These are phyloP conservation scores for Meyerozyma smithsonii DNA, from an alignment of 1,139 yeast species.

Conservation along the genomic window DNA sequence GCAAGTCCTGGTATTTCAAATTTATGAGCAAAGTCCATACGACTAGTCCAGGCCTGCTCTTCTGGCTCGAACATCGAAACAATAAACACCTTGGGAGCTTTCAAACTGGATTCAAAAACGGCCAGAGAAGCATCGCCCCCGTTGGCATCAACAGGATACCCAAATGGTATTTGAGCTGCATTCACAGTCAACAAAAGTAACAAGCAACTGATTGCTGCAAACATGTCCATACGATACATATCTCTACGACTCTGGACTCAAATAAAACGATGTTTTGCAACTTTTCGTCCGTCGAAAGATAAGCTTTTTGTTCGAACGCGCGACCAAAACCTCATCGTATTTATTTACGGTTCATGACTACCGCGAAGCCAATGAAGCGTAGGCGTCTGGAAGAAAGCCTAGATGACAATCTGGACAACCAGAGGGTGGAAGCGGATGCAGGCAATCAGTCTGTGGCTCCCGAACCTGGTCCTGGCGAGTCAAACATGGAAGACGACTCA, in stretches of 20 bases:
- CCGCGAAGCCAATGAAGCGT: not conserved
- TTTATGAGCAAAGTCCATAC: slow-evolving; percentile 22
- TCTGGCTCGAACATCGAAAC: slow-evolving; percentile 8
- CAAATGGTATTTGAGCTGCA: not conserved
- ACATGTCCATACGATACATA: too few relatives aligned
- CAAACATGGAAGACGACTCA: not conserved
- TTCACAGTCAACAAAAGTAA: not conserved
- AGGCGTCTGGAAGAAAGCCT: not conserved
- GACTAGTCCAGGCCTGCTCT: slow-evolving; percentile 6
- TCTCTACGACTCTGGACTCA: too few relatives aligned
- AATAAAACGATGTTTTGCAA: not conserved
- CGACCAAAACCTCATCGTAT: not conserved
- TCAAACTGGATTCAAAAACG: too few relatives aligned
- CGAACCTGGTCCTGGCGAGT: not conserved
- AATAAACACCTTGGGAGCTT: slow-evolving; percentile 7
- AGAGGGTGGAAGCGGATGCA: not conserved
- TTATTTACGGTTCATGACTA: not conserved
- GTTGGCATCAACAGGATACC: too few relatives aligned
- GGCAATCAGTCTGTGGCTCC: not conserved
- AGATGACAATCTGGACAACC: not conserved
- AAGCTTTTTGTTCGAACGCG: not conserved
- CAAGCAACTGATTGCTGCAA: not conserved
- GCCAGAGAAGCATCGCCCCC: too few relatives aligned
- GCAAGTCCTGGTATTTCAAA: slow-evolving; percentile 60
- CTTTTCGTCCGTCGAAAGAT: not conserved